phyloP scores from a whole-genome alignment of 331 rosid genomes.

The Cydonia oblonga region DNA sequence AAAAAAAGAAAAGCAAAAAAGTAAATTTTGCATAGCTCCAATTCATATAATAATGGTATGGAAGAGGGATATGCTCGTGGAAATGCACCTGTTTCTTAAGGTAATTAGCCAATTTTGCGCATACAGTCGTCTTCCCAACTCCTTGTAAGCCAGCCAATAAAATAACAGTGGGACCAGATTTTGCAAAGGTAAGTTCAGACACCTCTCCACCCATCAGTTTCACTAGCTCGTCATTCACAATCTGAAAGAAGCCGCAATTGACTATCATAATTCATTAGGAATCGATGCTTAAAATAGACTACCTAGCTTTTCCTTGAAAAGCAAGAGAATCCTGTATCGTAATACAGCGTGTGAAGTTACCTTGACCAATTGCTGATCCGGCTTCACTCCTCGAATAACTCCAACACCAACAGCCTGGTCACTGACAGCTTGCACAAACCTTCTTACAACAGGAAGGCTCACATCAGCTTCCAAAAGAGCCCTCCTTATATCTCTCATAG shows the following conservation, averaged over 20 bases:
- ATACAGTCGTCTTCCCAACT: slow-evolving; percentile 97
- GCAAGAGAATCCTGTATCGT: neutral
- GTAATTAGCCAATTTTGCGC: slow-evolving; percentile 82
- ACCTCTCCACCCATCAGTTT: slow-evolving; percentile 97
- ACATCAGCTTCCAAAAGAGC: slow-evolving; percentile 98
- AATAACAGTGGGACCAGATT: slow-evolving; percentile 75
- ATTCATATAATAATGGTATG: neutral
- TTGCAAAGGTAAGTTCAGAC: slow-evolving; percentile 67
- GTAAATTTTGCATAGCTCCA: neutral
- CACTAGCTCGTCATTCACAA: slow-evolving; percentile 87
- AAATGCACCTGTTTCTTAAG: slow-evolving; percentile 73
- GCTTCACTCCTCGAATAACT: slow-evolving; percentile 77
- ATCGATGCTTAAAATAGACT: neutral
- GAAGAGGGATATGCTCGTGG: neutral
- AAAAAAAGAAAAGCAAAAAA: too few relatives aligned
- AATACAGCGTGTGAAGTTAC: slow-evolving; percentile 1
- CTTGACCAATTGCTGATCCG: slow-evolving; percentile 96
- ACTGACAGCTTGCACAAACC: slow-evolving; percentile 87
- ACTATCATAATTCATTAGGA: slow-evolving; percentile 1
- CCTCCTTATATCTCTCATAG: slow-evolving; percentile 94
- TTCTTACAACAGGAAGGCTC: slow-evolving; percentile 97
- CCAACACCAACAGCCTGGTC: slow-evolving; percentile 96
- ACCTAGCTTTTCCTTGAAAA: neutral
- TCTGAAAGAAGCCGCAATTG: slow-evolving; percentile 39
- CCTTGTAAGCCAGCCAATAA: slow-evolving; percentile 97